Base-by-base conservation (phyloP, 768 basidiomycete genomes). In the Boletus rubropictus region DNA sequence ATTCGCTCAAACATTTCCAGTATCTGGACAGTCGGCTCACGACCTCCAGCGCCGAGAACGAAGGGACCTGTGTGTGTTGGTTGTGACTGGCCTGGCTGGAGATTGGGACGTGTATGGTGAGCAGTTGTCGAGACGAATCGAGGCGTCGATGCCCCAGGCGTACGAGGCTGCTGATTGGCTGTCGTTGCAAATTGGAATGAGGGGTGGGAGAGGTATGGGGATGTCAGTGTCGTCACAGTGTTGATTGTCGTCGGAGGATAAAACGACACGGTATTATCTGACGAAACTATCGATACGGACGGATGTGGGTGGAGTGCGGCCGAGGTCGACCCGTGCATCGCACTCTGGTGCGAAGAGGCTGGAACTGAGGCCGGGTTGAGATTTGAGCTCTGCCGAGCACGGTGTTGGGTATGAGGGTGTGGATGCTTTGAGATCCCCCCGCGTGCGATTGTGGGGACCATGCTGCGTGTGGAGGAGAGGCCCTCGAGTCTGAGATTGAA, bases 1-100 rank as follows among this genome's bases (percentile, higher is more conserved):
- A 88, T 80, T 50, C 78, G 75, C 48, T 82, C 82, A 58, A 84
- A 85, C 72, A 80, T 75, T 55, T 80, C 75, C 50, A 88, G 68
- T 44, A 88, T 73, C 44, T 72, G 76, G 22, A 80, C 74, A 36
- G 68, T 67, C 29, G 71, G 64, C 49, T 74, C 72, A 29, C 58
- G 56, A n/a, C 53, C 58, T 10, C 62, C 58, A 12, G 62, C 55
- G 17, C 64, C 66, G n/a, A 63, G 56, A 32, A 65, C 51, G 27
- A 65, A 39, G 2, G 62, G 62, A 4, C 53, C 53, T 1, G 63
- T 42, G 17, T 61, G 51, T 15, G 51, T 39, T 9, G 43, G 11
- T 14, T 57, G 57, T 12, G 42, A 12, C 0, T 63, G 51, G 12
- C 40, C 21, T 28, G 41, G 48, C 32, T 56, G 61, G 33, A 34